Evolutionary conservation across 2,329 filamentous ascomycete genomes (phyloP), one percentile per base, ranked within the genome.

Genomic region (Tolypocladium endophyticum): DNA sequence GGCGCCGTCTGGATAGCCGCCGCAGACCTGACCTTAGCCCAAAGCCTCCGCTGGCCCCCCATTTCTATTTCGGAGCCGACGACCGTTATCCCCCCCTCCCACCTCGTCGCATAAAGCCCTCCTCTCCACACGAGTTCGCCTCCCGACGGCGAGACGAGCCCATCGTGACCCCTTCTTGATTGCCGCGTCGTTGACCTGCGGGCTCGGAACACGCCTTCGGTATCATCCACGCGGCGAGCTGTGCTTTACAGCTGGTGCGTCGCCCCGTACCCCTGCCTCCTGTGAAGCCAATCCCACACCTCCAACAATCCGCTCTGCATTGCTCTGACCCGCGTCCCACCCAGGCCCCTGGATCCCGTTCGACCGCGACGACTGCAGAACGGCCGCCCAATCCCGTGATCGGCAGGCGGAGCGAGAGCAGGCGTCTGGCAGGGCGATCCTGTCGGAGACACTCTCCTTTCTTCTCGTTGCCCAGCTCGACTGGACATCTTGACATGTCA

Each of bases 401-500:
- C 47, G 12, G 28, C 47, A 38, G n/a, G 33, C 12, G 35, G 35
- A 38, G 53, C 38, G 53, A 20, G 53, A 9, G 20, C 52, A 36
- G 52, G 52, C 52, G 30, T n/a, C 16, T 9, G 47, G 28, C 45
- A 30, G 45, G 45, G 45, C 25, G 28, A 28, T 18, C 45, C 14
- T 50, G 28, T 28, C 45, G 28, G 45, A 30, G 45, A 28, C 14
- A 33, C 28, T 12, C 25, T 33, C 28, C 16, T 33, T 55, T 33
- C 38, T 35, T 39, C 20, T 23, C 33, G 28, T 30, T 41, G 30
- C 41, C 53, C 55, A 47, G 67, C 64, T 66, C 65, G 58, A 64
- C 56, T 61, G 63, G 60, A 65, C 66, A 65, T 68, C 55, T 67
- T 75, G 74, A 73, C 71, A 75, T 76, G 79, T 74, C 76, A 85